A percentile compares a stretch with the other conserved stretches of the same genome.
Evolutionary conservation across 2,329 filamentous ascomycete species (phyloP).

Genomic region (Colletotrichum gigasporum): DNA sequence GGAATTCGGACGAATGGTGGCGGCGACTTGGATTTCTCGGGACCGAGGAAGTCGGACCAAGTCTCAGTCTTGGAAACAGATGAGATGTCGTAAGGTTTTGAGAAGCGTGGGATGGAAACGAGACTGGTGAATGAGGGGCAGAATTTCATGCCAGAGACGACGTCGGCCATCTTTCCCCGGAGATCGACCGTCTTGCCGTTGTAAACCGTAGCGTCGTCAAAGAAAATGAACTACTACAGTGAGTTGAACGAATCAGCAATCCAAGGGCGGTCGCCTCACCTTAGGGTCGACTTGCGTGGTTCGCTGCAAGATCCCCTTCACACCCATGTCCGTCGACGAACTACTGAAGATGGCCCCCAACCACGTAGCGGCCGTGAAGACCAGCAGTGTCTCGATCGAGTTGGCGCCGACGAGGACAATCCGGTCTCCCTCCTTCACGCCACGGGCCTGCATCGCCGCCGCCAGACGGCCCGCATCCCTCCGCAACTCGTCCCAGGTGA

Average conservation of each 20-base stretch:
- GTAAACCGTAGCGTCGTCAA: slow-evolving; percentile 83
- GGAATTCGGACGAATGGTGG: slow-evolving; percentile 68
- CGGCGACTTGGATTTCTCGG: slow-evolving; percentile 37
- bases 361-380: slow-evolving; percentile 75
- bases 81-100: slow-evolving; percentile 66
- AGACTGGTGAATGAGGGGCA: slow-evolving; percentile 70
- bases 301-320: slow-evolving; percentile 79
- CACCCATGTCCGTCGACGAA: slow-evolving; percentile 85
- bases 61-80: slow-evolving; percentile 58
- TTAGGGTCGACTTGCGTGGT: slow-evolving; percentile 79
- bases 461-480: slow-evolving; percentile 66
- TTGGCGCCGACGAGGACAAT: slow-evolving; percentile 81
- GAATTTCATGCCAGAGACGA: slow-evolving; percentile 69
- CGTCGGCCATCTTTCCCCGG: slow-evolving; percentile 74
- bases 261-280: slow-evolving; percentile 43
- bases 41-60: slow-evolving; percentile 54
- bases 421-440: slow-evolving; percentile 76
- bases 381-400: slow-evolving; percentile 76
- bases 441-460: slow-evolving; percentile 72
- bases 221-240: slow-evolving; percentile 71
- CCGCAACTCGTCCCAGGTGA: slow-evolving; percentile 76
- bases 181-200: slow-evolving; percentile 81
- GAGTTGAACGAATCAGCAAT: background rate
- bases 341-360: slow-evolving; percentile 81
- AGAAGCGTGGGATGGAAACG: slow-evolving; percentile 74